These are phyloP conservation scores for Dentipellis fragilis DNA, from an alignment of 768 basidiomycete genomes.

Conservation along the genomic window DNA sequence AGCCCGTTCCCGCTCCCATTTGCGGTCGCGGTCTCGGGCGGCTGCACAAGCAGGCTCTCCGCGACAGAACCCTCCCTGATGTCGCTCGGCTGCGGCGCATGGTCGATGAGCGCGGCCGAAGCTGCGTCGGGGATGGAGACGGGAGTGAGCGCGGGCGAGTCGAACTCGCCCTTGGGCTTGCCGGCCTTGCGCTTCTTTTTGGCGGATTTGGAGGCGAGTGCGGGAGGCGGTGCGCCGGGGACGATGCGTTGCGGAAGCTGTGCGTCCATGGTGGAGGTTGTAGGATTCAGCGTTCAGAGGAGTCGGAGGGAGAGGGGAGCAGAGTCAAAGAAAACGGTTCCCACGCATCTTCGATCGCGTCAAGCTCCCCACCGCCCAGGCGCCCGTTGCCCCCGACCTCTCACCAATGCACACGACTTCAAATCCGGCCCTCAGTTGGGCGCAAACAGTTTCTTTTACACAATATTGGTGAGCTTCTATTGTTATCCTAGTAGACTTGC, in stretches of 20 bases:
- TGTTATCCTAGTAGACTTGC: too few species aligned
- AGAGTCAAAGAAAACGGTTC: not conserved
- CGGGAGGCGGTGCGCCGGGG: conserved; percentile 67
- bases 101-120: conserved; percentile 7
- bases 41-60: conserved; percentile 6
- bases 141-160: conserved; percentile 17
- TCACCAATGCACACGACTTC: too few species aligned
- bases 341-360: not conserved
- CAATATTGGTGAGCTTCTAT: too few species aligned
- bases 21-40: not conserved
- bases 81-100: conserved; percentile 6
- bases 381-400: not conserved
- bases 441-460: too few species aligned
- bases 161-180: conserved; percentile 29
- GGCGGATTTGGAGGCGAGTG: conserved; percentile 48
- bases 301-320: not conserved
- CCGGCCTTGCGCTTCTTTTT: conserved; percentile 60
- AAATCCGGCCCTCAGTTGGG: too few species aligned
- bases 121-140: conserved; percentile 13
- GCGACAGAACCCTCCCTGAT: conserved; percentile 5
- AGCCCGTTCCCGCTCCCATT: conserved; percentile 3
- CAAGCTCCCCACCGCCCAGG: not conserved
- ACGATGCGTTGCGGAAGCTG: conserved; percentile 41
- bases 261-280: conserved; percentile 23
- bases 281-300: not conserved